Evolutionary conservation across 2,329 filamentous ascomycete species (phyloP), one percentile per base, ranked within the genome.

Genomic region (Beauveria bassiana): DNA sequence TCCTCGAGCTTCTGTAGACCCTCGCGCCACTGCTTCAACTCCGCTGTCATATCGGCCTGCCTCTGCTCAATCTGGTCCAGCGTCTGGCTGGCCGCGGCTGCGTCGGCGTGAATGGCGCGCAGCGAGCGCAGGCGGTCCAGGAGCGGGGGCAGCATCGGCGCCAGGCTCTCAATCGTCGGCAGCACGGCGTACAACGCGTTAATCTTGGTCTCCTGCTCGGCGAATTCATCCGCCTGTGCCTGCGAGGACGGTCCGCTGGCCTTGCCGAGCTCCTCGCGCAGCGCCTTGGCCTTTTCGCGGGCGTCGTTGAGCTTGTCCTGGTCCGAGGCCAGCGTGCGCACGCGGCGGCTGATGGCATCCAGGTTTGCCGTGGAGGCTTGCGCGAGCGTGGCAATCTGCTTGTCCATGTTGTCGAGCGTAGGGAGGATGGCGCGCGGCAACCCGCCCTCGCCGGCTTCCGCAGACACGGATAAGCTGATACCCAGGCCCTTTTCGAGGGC

Each of bases 121-220:
- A 99, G 79, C 9, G 91, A 96, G 62, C 93, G 84, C 56, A 99
- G 78, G 28, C 95, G 85, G 69, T 97, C 92, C 12, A 99, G 80
- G 10, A 98, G 80, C 5, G 91, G 85, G 1, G 95, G 93, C 4
- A 99, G 81, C 20, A 96, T 81, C 1, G 95, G 95, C 6, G 91
- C 83, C 8, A 99, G 80, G 61, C 83, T 89, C 74, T 96, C 92
- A 62, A 99, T 95, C 0, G 91, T 95, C 1, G 92, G 88, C 18
- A 99, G 78, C 3, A 91, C 90, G 1, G 90, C 89, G 74, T 97
- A 97, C 5, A 99, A 83, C 1, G 93, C 90, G 66, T 96, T 95
- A 72, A 99, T 89, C 72, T 96, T 96, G 59, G 90, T 82, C 46
- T 86, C 82, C 68, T 96, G 89, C 68, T 96, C 91, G 9, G 81